Percentiles rank a stretch among this genome's conserved stretches.
These are phyloP conservation scores for Tylopilus plumbeoviolaceoides DNA, from an alignment of 768 basidiomycete genomes.

Conservation along the genomic window DNA sequence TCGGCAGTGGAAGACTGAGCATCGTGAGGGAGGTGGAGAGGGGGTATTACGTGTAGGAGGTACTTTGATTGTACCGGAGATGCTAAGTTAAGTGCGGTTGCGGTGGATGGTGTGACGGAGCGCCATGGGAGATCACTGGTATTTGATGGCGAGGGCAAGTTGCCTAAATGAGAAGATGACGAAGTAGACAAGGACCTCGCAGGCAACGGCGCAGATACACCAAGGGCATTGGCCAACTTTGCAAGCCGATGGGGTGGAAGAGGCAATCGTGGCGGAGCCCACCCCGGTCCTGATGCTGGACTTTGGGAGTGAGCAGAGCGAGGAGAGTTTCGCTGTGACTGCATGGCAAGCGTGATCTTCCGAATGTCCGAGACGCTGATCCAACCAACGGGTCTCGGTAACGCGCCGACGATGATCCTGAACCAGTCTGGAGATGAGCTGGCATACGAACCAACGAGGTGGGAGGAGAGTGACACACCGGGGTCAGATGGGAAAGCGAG, in stretches of 20 bases:
- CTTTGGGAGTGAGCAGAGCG: conserved; percentile 9
- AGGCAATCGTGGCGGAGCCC: conserved; percentile 68
- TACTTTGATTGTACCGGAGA: conserved; percentile 54
- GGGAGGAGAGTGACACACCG: conserved; percentile 8
- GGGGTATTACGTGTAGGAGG: conserved; percentile 82
- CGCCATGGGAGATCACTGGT: conserved; percentile 40
- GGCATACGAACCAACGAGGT: background rate
- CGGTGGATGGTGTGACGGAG: conserved; percentile 47
- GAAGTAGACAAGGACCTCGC: conserved; percentile 31
- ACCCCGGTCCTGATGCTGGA: conserved; percentile 23
- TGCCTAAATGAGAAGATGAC: conserved; percentile 12
- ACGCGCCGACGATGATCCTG: conserved; percentile 4
- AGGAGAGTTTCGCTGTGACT: conserved; percentile 13
- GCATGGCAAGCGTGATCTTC: conserved; percentile 7
- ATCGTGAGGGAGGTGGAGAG: conserved; percentile 65
- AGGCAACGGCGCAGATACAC: conserved; percentile 72
- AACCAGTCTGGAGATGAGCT: background rate
- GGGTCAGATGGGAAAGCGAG: background rate
- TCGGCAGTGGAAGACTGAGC: conserved; percentile 38
- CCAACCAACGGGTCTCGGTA: background rate
- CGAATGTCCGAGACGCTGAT: conserved; percentile 2
- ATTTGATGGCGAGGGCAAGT: conserved; percentile 16
- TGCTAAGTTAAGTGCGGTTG: conserved; percentile 36
- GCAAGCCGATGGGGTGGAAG: conserved; percentile 74
- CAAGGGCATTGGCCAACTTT: conserved; percentile 81